Evolutionary conservation across 495 filamentous ascomycete genomes (phyloP), one percentile per base, ranked within the genome.

Genomic region (Elaphomyces granulatus): DNA sequence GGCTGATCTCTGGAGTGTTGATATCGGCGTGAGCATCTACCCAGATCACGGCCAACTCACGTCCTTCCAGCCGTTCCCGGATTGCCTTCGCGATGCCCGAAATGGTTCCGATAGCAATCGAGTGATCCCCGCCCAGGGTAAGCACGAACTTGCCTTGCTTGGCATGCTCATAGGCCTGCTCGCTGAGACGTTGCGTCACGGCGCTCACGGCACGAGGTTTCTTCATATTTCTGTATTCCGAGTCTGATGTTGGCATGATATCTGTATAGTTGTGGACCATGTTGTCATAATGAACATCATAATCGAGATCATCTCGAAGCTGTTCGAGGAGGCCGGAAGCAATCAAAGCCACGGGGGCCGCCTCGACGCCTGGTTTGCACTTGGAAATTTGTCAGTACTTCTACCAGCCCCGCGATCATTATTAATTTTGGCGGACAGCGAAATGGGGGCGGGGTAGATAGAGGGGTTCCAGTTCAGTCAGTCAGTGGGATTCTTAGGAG

Each of bases 1-100:
- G 79, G 47, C 79, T 85, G 32, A 78, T 81, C 70, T 95, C 87
- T 34, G 90, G 90, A 8, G 82, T 81, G 60, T 99, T 99, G 68
- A 99, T 94, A 53, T 96, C 90, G 15, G 87, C 83, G 54, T 99
- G 90, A 15, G 90, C 90, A 59, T 99, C 90, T 4, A 99, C 90
- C 90, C 90, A 99, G 53, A 99, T 88, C 6, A 99, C 83, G 0
- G 85, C 88, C 34, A 94, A 72, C 43, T 95, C 87, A 31, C 77
- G 67, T 10, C 77, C 75, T 6, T 28, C 12, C 41, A 90, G 57
- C 20, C 90, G 65, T 66, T 96, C 86, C 26, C 79, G 73, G 38
- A 86, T 79, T 0, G 90, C 90, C 62, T 79, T 81, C 26, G 85
- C 78, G 1, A 78, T 80, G 3, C 90, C 90, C 14, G 79, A 77